Base-by-base conservation (phyloP, 305 asterid genomes). In the Striga hermonthica region DNA sequence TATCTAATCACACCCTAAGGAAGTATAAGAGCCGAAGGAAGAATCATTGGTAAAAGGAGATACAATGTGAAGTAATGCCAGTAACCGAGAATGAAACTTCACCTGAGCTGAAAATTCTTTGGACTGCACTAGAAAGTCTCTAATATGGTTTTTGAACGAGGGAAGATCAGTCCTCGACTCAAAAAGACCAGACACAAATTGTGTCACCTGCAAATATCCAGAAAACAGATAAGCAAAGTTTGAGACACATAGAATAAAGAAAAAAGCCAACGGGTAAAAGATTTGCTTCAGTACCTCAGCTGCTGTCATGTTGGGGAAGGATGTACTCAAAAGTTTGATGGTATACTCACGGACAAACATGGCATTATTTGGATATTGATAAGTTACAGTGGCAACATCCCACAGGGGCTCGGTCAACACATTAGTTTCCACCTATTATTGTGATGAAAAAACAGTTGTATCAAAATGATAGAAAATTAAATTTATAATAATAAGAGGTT, bases 51-150 rank as follows among this genome's bases (percentile, higher is more conserved):
- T 36, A 66, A 52, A 52, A n/a, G 49, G 64, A 28, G 50, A 39
- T 44, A 62, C 15, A 53, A 36, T 56, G 57, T 41, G 57, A 39
- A 55, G 38, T 50, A 60, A 57, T 48, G 53, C 10, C 48, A 2
- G 47, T 53, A 68, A 34, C 15, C n/a, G 15, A 34, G 58, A 53
- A 64, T 36, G 59, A 68, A 16, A 63, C 9, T 47, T 72, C 56
- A 92, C 99, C 97, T 93, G 99, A 68, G 96, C 95, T 52, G 99
- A 90, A 73, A 93, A 93, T 68, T 86, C 99, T 73, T 93, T 93
- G 9, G 99, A 90, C 72, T 93, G 99, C 70, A 86, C 87, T 36
- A 93, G 96, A 72, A 93, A 93, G 72, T 93, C 99, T 68, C 97
- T 74, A 61, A 90, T 88, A 67, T 84, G 95, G 80, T 85, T 80